These are phyloP conservation scores for Grammothele lineata DNA, from an alignment of 768 basidiomycete genomes.

Conservation along the genomic window DNA sequence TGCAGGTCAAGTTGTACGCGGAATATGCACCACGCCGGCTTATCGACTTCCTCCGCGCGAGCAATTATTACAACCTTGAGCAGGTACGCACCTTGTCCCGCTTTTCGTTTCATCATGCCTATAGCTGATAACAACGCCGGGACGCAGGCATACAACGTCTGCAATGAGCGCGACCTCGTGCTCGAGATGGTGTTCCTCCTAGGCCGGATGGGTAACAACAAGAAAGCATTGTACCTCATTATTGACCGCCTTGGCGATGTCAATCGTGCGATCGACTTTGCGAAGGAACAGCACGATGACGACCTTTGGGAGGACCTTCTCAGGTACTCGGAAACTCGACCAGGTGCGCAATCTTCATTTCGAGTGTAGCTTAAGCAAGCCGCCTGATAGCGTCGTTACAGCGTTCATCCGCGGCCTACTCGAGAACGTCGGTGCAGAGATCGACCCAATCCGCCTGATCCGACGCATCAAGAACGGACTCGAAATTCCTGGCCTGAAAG, in stretches of 20 bases:
- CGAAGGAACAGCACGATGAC: slow-evolving; percentile 93
- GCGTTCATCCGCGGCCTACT: slow-evolving; percentile 93
- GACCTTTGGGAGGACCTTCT: slow-evolving; percentile 98
- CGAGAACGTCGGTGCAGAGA: slow-evolving; percentile 95
- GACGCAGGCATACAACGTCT: slow-evolving; percentile 77
- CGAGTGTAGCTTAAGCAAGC: too few species aligned
- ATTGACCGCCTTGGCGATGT: slow-evolving; percentile 95
- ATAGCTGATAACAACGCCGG: too few species aligned
- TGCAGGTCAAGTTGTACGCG: slow-evolving; percentile 84
- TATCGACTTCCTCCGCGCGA: slow-evolving; percentile 88
- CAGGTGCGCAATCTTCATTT: slow-evolving; percentile 41
- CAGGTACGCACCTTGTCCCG: slow-evolving; percentile 38
- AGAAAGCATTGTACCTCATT: slow-evolving; percentile 88
- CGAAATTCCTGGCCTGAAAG: slow-evolving; percentile 93
- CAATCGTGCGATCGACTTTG: slow-evolving; percentile 92
- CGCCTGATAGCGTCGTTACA: slow-evolving; percentile 23
- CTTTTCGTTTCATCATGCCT: not conserved
- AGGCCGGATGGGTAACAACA: slow-evolving; percentile 97
- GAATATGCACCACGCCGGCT: slow-evolving; percentile 75
- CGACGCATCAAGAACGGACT: slow-evolving; percentile 93
- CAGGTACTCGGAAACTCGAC: slow-evolving; percentile 90
- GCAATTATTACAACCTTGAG: slow-evolving; percentile 89
- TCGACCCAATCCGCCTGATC: slow-evolving; percentile 91
- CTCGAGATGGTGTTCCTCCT: slow-evolving; percentile 97
- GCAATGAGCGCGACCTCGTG: slow-evolving; percentile 81